Percentiles rank a stretch among this genome's conserved stretches.
phyloP scores from a whole-genome alignment of 768 basidiomycete genomes.

The Kwoniella dejecticola region DNA sequence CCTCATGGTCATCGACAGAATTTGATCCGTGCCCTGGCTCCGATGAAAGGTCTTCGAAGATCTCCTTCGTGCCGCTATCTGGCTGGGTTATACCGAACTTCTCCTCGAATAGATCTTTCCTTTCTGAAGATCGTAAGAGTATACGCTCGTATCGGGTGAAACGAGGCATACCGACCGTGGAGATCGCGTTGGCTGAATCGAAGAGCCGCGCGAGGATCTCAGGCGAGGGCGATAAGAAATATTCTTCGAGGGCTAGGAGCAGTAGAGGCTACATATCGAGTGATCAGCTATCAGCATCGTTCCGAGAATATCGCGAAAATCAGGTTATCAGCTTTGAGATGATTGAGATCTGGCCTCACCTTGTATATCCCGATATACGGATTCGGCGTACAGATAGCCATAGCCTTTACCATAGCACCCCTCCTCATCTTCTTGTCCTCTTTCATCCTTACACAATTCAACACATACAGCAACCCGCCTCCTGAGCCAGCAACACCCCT shows the following conservation, averaged over 20 bases:
- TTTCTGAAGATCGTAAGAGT: conserved; percentile 83
- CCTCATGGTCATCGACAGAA: not conserved
- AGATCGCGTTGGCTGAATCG: conserved; percentile 89
- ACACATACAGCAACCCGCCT: conserved; percentile 70
- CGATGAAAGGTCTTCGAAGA: conserved; percentile 19
- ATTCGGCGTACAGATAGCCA: conserved; percentile 89
- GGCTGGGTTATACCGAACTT: conserved; percentile 61
- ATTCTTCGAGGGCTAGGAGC: conserved; percentile 91
- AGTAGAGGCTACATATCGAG: conserved; percentile 78
- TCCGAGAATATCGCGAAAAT: not conserved
- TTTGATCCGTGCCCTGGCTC: conserved; percentile 16
- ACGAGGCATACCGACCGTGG: conserved; percentile 73
- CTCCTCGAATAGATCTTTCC: conserved; percentile 88
- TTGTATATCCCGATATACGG: conserved; percentile 97
- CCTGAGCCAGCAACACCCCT: conserved; percentile 33
- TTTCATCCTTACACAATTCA: conserved; percentile 89
- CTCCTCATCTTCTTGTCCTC: conserved; percentile 83
- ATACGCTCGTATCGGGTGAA: conserved; percentile 81
- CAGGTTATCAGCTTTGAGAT: too few species aligned
- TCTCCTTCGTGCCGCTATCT: conserved; percentile 14
- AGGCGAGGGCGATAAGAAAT: conserved; percentile 83
- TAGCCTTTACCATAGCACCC: conserved; percentile 89
- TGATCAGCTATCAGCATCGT: not conserved
- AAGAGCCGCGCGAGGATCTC: conserved; percentile 87
- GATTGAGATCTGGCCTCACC: conserved; percentile 53